Base-by-base conservation (phyloP, 2,329 filamentous ascomycete genomes). In the Penicillium sp. region DNA sequence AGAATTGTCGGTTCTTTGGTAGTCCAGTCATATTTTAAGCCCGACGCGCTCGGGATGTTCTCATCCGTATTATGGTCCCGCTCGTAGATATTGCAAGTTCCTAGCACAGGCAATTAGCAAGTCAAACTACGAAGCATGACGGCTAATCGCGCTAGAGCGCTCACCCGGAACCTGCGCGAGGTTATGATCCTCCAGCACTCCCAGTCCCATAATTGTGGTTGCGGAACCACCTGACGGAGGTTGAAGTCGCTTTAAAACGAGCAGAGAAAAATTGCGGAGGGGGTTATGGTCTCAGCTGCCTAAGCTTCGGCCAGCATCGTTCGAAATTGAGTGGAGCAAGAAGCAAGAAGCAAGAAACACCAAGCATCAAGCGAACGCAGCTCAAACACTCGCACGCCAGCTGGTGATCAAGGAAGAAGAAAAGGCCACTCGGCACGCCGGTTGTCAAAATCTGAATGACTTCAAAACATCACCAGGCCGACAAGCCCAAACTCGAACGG, bases 161-260 rank as follows among this genome's bases (percentile, higher is more conserved):
- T 60, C 71, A 89, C 86, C 87, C 44, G 87, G 87, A 45, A 91
- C 86, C 64, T 86, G 77, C 56, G 79, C 76, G 51, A 81, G 74
- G 56, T 74, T 73, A 57, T 62, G 73, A 58, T 85, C 79, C 56
- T 90, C 81, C 43, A 93, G 74, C 43, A 94, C 80, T 36, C 86
- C 84, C 48, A 93, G 74, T 30, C 81, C 81, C 83, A 85, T 86
- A 18, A 40, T 33, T 23, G 31, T 17, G 21, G 19, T 9, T 21
- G 9, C 8, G 19, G 8, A 25, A 27, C 11, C 11, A 4, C 4
- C 10, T 9, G 14, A 6, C 28, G 14, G 16, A 15, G 17, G 14
- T 8, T 8, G 14, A 31, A 18, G 18, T 10, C 21, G 28, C 30
- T 35, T 4, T 7, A 16, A 10, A 21, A 17, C 14, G 15, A 19